Evolutionary conservation across 2,329 filamentous ascomycete species (phyloP), one percentile per base, ranked within the genome.

Genomic region (Thermoascus crustaceus): DNA sequence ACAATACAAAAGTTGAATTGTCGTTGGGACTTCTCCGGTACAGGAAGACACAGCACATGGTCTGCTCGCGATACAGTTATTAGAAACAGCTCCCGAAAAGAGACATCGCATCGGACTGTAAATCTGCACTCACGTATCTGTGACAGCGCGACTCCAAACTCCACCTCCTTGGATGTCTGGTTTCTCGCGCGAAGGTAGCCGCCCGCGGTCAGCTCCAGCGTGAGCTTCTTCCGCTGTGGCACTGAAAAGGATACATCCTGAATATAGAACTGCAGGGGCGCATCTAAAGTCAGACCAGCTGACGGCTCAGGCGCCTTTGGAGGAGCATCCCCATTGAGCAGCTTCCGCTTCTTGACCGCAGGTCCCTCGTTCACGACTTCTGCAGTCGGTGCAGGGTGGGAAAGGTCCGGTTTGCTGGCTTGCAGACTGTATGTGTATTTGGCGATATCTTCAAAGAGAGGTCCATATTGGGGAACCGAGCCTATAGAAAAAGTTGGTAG

Each of bases 1-100:
- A 80, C 65, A 26, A 80, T 55, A 48, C 76, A 71, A 50, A 79
- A 80, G 46, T 76, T 78, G 57, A 73, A 73, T 47, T 78, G 75
- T 36, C 73, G 71, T 42, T 77, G 72, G 3, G 74, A 68, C 49
- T 80, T 80, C 47, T 80, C 77, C 4, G 77, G 77, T 2, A 80
- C 70, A 0, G 76, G 76, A 24, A 80, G 63, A 46, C 74, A 77
- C 44, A 80, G 65, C 32, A 75, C 63, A 50, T 79, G 71, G 34
- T 74, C 73, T 63, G 49, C 17, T 11, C 24, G 4, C 6, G 18
- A 29, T 10, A n/a, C 34, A 9, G 20, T 19, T 25, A 11, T 16
- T 11, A 36, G 11, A 34, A 30, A 13, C 35, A 13, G 7, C 7
- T 23, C 19, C 4, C 10, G 27, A 11, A 30, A 9, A 35, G 0